Conservation (phyloP, 208 protist genomes). For the Angomonas desouzai region DNA sequence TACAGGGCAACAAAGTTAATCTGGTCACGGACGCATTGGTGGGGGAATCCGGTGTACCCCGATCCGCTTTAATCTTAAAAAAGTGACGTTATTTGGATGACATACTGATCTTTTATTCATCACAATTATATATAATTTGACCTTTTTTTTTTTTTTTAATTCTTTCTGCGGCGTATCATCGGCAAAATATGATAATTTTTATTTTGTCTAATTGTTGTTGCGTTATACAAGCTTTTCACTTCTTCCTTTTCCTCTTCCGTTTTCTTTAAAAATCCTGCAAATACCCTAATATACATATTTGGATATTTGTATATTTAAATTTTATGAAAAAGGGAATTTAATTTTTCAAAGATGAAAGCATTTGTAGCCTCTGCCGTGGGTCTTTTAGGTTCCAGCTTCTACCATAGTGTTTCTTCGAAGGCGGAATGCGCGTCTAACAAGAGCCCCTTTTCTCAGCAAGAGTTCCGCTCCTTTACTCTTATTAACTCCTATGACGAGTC, state of each 20-base stretch:
- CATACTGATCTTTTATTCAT: too few species aligned
- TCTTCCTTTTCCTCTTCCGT: too few species aligned
- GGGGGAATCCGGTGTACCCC: constrained; percentile 34
- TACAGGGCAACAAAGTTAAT: constrained; percentile 42
- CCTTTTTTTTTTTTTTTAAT: too few species aligned
- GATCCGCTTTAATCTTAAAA: constrained; percentile 3
- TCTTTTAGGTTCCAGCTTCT: constrained; percentile 56
- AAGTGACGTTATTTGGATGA: too few species aligned
- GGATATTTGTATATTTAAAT: background rate
- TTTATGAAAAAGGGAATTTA: background rate
- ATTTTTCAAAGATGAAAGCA: constrained; percentile 49
- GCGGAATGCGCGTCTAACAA: constrained; percentile 35
- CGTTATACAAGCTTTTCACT: too few species aligned
- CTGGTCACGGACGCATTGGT: constrained; percentile 31
- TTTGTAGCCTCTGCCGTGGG: constrained; percentile 50
- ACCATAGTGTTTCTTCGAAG: constrained; percentile 23
- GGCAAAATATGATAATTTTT: too few species aligned
- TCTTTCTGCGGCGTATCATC: too few species aligned
- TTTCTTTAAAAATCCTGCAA: too few species aligned
- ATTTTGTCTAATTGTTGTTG: too few species aligned
- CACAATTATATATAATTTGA: too few species aligned
- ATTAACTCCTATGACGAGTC: constrained; percentile 83
- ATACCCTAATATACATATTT: too few species aligned
- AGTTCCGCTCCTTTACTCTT: constrained; percentile 76
- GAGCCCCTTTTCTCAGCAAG: constrained; percentile 68